Evolutionary conservation across 164 flowering plant genomes (phyloP).

Genomic region (Dillenia turbinata): DNA sequence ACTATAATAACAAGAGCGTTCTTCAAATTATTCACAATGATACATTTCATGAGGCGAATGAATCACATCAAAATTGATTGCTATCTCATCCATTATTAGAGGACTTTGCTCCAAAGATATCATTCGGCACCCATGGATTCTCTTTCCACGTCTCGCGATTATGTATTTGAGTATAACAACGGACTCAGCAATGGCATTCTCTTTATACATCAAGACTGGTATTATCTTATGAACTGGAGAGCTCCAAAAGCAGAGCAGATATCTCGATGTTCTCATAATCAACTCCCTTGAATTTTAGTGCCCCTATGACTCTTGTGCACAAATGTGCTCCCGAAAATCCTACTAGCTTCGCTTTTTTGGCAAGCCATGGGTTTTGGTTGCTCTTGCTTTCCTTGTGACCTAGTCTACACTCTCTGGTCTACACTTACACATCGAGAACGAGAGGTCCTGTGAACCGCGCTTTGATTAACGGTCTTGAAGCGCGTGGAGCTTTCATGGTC

Average conservation of each 20-base stretch:
- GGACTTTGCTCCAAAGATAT: constrained; percentile 14
- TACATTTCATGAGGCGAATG: too few species aligned
- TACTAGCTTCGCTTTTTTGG: constrained; percentile 23
- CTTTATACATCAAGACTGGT: constrained; percentile 29
- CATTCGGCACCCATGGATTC: constrained; percentile 22
- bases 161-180: constrained; percentile 26
- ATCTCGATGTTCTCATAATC: constrained; percentile 22
- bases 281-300: constrained; percentile 31
- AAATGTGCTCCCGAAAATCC: constrained; percentile 30
- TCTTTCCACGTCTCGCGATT: constrained; percentile 30
- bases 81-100: too few species aligned
- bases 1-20: too few species aligned
- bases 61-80: too few species aligned
- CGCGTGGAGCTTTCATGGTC: too few species aligned
- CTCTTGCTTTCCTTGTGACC: too few species aligned
- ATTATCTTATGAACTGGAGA: constrained; percentile 24
- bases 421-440: too few species aligned
- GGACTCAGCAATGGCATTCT: constrained; percentile 19
- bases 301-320: constrained; percentile 24
- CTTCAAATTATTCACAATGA: too few species aligned
- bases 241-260: constrained; percentile 17
- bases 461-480: too few species aligned
- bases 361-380: too few species aligned
- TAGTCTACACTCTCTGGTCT: too few species aligned
- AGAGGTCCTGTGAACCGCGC: too few species aligned